Conservation (phyloP, 2,329 filamentous ascomycete species). For the Phialophora tarda region DNA sequence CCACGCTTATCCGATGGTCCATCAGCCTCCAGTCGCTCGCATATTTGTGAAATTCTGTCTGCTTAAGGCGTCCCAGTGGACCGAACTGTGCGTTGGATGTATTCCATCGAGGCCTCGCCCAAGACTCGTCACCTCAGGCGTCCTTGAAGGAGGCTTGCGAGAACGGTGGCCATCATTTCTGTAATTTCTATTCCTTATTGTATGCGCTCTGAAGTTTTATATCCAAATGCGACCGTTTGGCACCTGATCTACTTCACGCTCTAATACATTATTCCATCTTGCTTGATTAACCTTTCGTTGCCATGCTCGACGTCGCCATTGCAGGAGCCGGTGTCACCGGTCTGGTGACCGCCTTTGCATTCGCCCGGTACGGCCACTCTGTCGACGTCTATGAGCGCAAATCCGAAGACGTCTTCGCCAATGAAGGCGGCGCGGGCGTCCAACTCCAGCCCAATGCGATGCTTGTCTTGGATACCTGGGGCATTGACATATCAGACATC, state of each 20-base stretch:
- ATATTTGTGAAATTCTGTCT: not conserved
- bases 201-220: not conserved
- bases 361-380: slow-evolving; percentile 10
- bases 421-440: slow-evolving; percentile 17
- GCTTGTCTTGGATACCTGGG: slow-evolving; percentile 1
- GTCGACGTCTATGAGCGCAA: slow-evolving; percentile 21
- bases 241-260: not conserved
- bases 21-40: not conserved
- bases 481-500: slow-evolving; percentile 7
- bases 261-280: not conserved
- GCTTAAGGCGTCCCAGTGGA: not conserved
- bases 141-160: not conserved
- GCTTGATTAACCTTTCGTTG: not conserved
- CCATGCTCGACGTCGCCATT: slow-evolving; percentile 41
- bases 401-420: slow-evolving; percentile 11
- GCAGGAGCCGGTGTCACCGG: slow-evolving; percentile 20
- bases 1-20: not conserved
- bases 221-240: not conserved
- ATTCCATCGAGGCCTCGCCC: no score
- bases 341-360: slow-evolving; percentile 11
- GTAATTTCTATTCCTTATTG: not conserved
- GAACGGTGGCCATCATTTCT: not conserved
- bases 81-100: not conserved
- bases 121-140: not conserved
- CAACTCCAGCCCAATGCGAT: slow-evolving; percentile 18